Conservation (phyloP, 2,329 filamentous ascomycete genomes). For the Paraphoma sp. region DNA sequence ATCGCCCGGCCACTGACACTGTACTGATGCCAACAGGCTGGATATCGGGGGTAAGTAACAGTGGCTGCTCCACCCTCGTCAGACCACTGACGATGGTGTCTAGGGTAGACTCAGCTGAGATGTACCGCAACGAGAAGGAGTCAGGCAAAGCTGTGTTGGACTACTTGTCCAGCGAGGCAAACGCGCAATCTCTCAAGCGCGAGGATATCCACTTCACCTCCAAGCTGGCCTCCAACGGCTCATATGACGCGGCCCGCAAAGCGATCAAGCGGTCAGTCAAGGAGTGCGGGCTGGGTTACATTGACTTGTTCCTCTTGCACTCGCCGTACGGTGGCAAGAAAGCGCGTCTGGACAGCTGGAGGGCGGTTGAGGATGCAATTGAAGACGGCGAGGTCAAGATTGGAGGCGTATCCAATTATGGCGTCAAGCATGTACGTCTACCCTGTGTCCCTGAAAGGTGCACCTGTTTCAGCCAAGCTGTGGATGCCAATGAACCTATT, state of each 20-base stretch:
- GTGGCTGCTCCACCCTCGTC: conserved; percentile 11
- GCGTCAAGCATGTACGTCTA: conserved; percentile 70
- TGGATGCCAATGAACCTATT: conserved; percentile 2
- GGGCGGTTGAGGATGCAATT: conserved; percentile 77
- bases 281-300: conserved; percentile 72
- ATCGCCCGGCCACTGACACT: conserved; percentile 5
- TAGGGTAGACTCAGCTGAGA: conserved; percentile 66
- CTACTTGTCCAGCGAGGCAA: conserved; percentile 59
- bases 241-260: conserved; percentile 70
- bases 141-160: conserved; percentile 69
- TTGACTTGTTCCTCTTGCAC: conserved; percentile 82
- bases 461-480: conserved; percentile 7
- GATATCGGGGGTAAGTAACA: conserved; percentile 52
- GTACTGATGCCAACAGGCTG: conserved; percentile 46
- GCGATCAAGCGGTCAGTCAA: conserved; percentile 71
- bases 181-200: conserved; percentile 62
- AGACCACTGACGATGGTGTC: conserved; percentile 27
- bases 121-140: conserved; percentile 74
- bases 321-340: conserved; percentile 76
- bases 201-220: conserved; percentile 81
- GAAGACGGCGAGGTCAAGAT: conserved; percentile 72
- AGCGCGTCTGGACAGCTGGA: conserved; percentile 75
- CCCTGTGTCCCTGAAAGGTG: conserved; percentile 2
- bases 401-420: conserved; percentile 81
- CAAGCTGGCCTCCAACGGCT: conserved; percentile 73